phyloP scores from a whole-genome alignment of 495 filamentous ascomycete species.

The Geoglossum glabrum region DNA sequence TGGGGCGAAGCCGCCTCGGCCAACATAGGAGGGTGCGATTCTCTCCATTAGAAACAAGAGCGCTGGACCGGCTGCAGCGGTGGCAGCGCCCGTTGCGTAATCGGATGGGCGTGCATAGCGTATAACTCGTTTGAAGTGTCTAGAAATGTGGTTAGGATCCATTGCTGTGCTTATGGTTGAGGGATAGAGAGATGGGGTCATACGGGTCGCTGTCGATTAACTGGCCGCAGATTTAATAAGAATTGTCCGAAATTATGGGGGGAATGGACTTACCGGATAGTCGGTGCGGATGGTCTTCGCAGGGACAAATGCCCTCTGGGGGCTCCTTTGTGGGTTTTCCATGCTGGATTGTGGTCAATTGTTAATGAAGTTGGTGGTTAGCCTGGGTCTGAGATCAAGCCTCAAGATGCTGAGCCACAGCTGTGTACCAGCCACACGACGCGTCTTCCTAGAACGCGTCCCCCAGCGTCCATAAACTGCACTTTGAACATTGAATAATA shows the following conservation, averaged over 20 bases:
- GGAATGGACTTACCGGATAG: slow-evolving; percentile 45
- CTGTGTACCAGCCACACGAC: background rate
- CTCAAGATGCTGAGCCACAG: background rate
- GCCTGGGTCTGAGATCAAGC: background rate
- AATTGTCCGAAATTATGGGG: background rate
- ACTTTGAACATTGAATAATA: too few relatives aligned
- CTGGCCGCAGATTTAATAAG: slow-evolving; percentile 27
- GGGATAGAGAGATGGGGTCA: slow-evolving; percentile 18
- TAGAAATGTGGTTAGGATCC: slow-evolving; percentile 18
- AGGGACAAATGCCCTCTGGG: slow-evolving; percentile 42
- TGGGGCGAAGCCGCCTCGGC: slow-evolving; percentile 56
- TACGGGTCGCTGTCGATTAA: slow-evolving; percentile 98
- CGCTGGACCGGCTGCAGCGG: slow-evolving; percentile 46
- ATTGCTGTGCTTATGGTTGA: slow-evolving; percentile 12
- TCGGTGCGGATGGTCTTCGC: slow-evolving; percentile 55
- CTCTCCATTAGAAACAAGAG: slow-evolving; percentile 61
- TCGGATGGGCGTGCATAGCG: slow-evolving; percentile 69
- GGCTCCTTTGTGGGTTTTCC: slow-evolving; percentile 5
- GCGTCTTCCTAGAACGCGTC: background rate
- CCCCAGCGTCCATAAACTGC: too few relatives aligned
- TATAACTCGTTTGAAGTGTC: slow-evolving; percentile 77
- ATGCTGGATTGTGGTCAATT: background rate
- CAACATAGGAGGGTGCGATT: slow-evolving; percentile 60
- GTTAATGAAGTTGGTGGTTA: background rate
- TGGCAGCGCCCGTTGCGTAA: slow-evolving; percentile 46